Evolutionary conservation across 495 filamentous ascomycete species (phyloP).

Genomic region (Xylaria intraflava): DNA sequence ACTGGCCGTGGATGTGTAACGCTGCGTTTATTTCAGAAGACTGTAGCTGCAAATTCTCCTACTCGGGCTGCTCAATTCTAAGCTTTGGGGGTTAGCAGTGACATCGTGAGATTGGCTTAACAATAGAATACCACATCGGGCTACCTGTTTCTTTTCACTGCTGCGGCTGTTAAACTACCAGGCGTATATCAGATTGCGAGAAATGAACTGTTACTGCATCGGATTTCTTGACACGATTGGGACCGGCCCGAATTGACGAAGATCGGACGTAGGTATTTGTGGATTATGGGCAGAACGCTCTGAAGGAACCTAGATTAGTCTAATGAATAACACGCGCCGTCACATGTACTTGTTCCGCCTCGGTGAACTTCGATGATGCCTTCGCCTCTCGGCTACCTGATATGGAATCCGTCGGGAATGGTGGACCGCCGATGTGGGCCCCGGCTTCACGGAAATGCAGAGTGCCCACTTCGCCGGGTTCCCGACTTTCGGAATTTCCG

Average conservation of each 20-base stretch:
- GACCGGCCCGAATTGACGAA: background rate
- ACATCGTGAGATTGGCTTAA: background rate
- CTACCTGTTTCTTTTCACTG: background rate
- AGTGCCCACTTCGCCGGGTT: background rate
- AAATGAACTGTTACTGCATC: background rate
- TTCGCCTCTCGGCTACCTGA: background rate
- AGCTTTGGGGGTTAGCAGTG: background rate
- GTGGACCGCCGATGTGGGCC: background rate
- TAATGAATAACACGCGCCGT: background rate
- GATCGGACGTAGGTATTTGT: background rate
- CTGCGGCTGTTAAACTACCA: background rate
- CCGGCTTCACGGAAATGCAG: background rate
- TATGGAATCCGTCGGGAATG: background rate
- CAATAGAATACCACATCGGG: background rate
- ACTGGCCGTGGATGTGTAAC: background rate
- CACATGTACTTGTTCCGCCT: background rate
- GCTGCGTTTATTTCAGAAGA: background rate
- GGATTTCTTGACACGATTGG: background rate
- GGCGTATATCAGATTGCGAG: background rate
- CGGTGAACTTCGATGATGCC: background rate
- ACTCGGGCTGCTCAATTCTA: background rate
- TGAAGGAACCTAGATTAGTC: background rate
- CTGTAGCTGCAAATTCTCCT: background rate
- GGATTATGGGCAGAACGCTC: background rate
- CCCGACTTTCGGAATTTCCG: background rate